A percentile compares a stretch with the other conserved stretches of the same genome.
These are phyloP conservation scores for Russula emetica DNA, from an alignment of 768 basidiomycete genomes.

Conservation along the genomic window DNA sequence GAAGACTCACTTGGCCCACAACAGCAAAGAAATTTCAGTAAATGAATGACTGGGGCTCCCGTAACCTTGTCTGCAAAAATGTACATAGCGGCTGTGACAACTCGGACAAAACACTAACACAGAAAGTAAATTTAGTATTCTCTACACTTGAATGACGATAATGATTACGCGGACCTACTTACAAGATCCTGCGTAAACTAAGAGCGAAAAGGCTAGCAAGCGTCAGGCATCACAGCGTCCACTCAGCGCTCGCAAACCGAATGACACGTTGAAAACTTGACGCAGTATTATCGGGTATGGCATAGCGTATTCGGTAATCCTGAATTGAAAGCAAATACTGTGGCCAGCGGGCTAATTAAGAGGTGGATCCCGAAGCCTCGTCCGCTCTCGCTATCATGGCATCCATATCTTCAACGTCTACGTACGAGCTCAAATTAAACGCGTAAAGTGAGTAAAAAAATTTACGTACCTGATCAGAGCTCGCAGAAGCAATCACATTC, in stretches of 20 bases:
- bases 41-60: slow-evolving; percentile 1
- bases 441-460: neutral
- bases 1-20: slow-evolving; percentile 5
- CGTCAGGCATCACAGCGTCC: slow-evolving; percentile 3
- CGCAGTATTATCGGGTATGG: slow-evolving; percentile 16
- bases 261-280: slow-evolving; percentile 18
- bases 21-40: neutral
- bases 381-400: slow-evolving; percentile 19
- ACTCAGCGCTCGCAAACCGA: slow-evolving; percentile 14
- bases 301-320: slow-evolving; percentile 21
- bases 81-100: slow-evolving; percentile 16
- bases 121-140: slow-evolving; percentile 5
- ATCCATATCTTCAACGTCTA: slow-evolving; percentile 30
- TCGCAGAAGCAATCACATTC: slow-evolving; percentile 28
- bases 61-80: slow-evolving; percentile 6
- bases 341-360: slow-evolving; percentile 15
- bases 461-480: slow-evolving; percentile 25
- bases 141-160: neutral
- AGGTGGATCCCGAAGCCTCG: neutral
- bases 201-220: slow-evolving; percentile 10
- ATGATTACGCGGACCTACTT: slow-evolving; percentile 4
- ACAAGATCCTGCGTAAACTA: slow-evolving; percentile 20
- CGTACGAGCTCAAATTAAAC: neutral
- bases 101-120: slow-evolving; percentile 13
- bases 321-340: slow-evolving; percentile 25